Base-by-base conservation (phyloP, 2,329 filamentous ascomycete species). In the Cladophialophora carrionii region DNA sequence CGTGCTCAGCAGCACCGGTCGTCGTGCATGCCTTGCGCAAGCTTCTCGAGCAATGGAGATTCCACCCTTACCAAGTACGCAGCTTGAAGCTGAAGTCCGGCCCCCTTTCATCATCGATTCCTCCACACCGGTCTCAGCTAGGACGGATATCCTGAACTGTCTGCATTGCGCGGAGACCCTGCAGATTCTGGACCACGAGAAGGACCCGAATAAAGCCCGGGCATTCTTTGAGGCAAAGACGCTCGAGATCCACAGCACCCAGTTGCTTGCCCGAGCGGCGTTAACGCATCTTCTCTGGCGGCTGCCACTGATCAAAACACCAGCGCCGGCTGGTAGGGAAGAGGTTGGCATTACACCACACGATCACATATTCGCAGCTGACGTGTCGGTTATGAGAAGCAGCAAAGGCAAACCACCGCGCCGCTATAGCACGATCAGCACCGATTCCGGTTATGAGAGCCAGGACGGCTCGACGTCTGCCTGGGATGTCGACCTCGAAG, bases 111-210 rank as follows among this genome's bases (percentile, higher is more conserved):
- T 87, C 65, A 79, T 83, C 34, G 83, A 85, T 67, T 82, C 82
- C 0, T 85, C 85, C 1, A 79, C 85, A 0, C 81, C 85, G 1
- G 69, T 77, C 14, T 79, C 78, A 0, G 77, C 79, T 10, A 75
- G 79, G 7, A 79, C 82, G 4, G 86, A 88, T 65, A 82, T 88
- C 10, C 79, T 79, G 59, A 83, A 83, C 59, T 83, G 85, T 3
- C 80, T 87, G 46, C 85, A 84, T 6, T 80, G 87, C 51, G 85
- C 85, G 10, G 87, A 87, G 75, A 84, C 86, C 63, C 80, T 85
- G 0, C 79, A 81, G 3, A 80, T 87, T 9, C 74, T 82, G 1
- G 78, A 81, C 48, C 74, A 76, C 12, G 77, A 79, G 55, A 76
- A 66, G 7, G 62, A 69, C 53, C 20, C 60, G 20, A 31, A 64